Base-by-base conservation (phyloP, 345 rosid genomes). In the Triadica sebifera region DNA sequence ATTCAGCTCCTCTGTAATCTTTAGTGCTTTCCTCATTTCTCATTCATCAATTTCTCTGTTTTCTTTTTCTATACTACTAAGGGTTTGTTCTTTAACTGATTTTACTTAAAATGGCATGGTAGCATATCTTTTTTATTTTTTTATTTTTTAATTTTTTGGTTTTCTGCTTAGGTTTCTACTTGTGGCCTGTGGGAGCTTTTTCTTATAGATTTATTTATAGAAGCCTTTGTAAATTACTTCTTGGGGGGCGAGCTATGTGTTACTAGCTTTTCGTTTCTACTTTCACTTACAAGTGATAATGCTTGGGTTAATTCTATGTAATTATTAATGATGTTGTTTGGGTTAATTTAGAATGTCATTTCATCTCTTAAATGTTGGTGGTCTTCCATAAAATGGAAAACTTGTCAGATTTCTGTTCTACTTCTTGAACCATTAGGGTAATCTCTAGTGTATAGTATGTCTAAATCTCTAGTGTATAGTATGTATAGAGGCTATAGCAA, bases 21-120 rank as follows among this genome's bases (percentile, higher is more conserved):
- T 56, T 13, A 19, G 16, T 12, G 17, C 43, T 69, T 43, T n/a
- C 20, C 7, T 43, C 46, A 13, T n/a, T 59, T 57, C n/a, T 38
- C 56, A 55, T 51, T 38, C 8, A 8, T 69, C 46, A 5, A n/a
- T 24, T 22, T 60, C 17, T 67, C 8, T 16, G 41, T 41, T 67
- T 41, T 51, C 46, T 29, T 65, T 22, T 29, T 7, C 4, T 34
- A 12, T 46, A n/a, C 1, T 53, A 19, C 24, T 49, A 38, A 24
- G 55, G 78, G 67, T 74, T 79, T 58, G n/a, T 12, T 7, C n/a
- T 29, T 20, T 12, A 17, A 11, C 57, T 37, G 49, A 45, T 75
- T 49, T 46, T 24, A 12, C 56, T 46, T 39, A 39, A 22, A 53
- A 55, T 6, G 41, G 46, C 19, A 12, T 8, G 15, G 6, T 16